A percentile compares a stretch with the other conserved stretches of the same genome.
phyloP scores from a whole-genome alignment of 192 early-diverging fungal genomes.

The Linnemannia exigua region DNA sequence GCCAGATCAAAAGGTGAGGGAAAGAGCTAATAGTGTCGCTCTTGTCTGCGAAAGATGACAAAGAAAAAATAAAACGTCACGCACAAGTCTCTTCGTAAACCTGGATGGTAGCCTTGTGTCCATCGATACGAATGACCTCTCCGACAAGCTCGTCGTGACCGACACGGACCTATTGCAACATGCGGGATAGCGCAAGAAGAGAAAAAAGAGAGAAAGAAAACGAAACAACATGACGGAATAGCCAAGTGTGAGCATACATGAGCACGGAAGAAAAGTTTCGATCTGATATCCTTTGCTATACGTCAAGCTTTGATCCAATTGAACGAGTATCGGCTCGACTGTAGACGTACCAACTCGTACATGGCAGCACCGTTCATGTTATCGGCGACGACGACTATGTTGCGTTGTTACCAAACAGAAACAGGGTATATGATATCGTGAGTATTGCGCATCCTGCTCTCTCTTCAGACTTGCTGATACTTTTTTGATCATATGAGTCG shows the following conservation, averaged over 20 bases:
- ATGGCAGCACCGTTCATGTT: slow-evolving; percentile 98
- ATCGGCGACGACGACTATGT: slow-evolving; percentile 96
- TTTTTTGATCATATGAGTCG: background rate
- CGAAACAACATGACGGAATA: background rate
- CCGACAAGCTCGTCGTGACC: slow-evolving; percentile 98
- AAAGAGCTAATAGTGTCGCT: background rate
- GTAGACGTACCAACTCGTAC: slow-evolving; percentile 92
- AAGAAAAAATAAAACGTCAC: slow-evolving; percentile 17
- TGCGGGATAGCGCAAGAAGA: too few species aligned
- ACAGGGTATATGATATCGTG: background rate
- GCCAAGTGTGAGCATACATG: slow-evolving; percentile 2
- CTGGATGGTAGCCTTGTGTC: slow-evolving; percentile 99
- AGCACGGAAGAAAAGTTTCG: slow-evolving; percentile 4
- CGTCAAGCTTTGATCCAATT: background rate
- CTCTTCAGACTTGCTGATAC: background rate
- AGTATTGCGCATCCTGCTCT: background rate
- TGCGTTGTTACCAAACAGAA: background rate
- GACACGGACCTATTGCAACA: slow-evolving; percentile 83
- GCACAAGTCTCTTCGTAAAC: slow-evolving; percentile 99
- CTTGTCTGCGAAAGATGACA: background rate
- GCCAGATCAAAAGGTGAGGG: background rate
- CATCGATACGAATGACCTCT: slow-evolving; percentile 99
- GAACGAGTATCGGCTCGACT: background rate
- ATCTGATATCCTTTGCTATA: background rate
- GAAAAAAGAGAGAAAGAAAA: background rate